Evolutionary conservation across 345 rosid genomes (phyloP).

Genomic region (Salix arbutifolia): DNA sequence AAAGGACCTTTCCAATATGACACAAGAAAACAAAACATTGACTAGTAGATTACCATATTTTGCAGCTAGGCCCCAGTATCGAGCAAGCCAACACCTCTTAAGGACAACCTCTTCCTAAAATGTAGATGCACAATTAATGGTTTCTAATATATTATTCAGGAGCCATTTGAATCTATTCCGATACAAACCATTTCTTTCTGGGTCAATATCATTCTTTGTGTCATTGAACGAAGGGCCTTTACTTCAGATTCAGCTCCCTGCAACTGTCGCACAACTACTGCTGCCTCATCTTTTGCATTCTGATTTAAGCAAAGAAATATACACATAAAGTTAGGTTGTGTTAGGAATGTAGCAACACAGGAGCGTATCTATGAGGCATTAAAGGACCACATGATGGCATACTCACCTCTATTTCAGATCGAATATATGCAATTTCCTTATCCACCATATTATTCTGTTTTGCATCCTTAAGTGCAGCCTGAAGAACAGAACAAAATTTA

Average conservation of each 20-base stretch:
- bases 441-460: conserved; percentile 20
- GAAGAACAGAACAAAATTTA: background rate
- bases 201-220: conserved; percentile 35
- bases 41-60: conserved; percentile 53
- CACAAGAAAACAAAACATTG: conserved; percentile 6
- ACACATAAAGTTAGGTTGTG: background rate
- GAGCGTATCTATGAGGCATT: background rate
- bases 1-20: background rate
- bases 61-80: conserved; percentile 94
- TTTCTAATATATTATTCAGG: conserved; percentile 1
- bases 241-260: conserved; percentile 34
- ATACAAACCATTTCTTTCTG: conserved; percentile 32
- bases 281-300: conserved; percentile 31
- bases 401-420: conserved; percentile 21
- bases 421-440: conserved; percentile 25
- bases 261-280: conserved; percentile 21
- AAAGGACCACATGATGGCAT: background rate
- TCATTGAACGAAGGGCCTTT: conserved; percentile 29
- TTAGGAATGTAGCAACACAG: background rate
- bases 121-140: conserved; percentile 14
- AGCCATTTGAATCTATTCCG: background rate
- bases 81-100: conserved; percentile 99
- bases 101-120: conserved; percentile 98
- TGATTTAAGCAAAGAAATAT: conserved; percentile 3
- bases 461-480: conserved; percentile 30